A percentile compares a stretch with the other conserved stretches of the same genome.
Evolutionary conservation across 306 rosid species (phyloP).

Genomic region (Echinosophora koreensis): DNA sequence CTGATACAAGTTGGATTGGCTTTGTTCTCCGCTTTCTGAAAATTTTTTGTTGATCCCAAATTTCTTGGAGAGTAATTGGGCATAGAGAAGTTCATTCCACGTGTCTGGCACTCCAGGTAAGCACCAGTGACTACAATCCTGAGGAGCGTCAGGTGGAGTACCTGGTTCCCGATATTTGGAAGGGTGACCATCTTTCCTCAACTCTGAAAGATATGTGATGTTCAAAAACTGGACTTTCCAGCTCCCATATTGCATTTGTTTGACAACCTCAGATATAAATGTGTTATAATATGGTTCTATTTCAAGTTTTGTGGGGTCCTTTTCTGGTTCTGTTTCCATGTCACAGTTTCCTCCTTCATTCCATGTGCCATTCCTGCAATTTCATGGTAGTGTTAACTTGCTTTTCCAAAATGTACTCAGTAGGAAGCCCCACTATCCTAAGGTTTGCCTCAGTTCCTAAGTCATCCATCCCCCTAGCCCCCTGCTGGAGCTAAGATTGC

Average conservation of each 20-base stretch:
- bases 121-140: slow-evolving; percentile 99
- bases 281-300: slow-evolving; percentile 67
- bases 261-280: slow-evolving; percentile 64
- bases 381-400: slow-evolving; percentile 42
- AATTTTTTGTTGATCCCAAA: slow-evolving; percentile 51
- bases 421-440: neutral
- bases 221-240: slow-evolving; percentile 73
- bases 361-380: slow-evolving; percentile 87
- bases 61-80: slow-evolving; percentile 63
- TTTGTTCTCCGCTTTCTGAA: slow-evolving; percentile 39
- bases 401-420: slow-evolving; percentile 31
- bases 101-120: slow-evolving; percentile 98
- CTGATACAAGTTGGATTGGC: slow-evolving; percentile 42
- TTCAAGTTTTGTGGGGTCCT: slow-evolving; percentile 56
- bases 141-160: slow-evolving; percentile 79
- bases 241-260: slow-evolving; percentile 68
- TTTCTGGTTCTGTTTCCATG: slow-evolving; percentile 63
- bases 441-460: neutral
- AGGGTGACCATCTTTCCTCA: slow-evolving; percentile 94
- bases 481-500: neutral
- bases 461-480: neutral
- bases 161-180: slow-evolving; percentile 85
- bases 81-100: slow-evolving; percentile 90
- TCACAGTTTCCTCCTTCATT: slow-evolving; percentile 75
- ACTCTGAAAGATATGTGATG: slow-evolving; percentile 84